Evolutionary conservation across 306 rosid species (phyloP).

Genomic region (Malus domestica): ASM211411v1 NC_041792.1:10471001-10471500

Average conservation of each 20-base stretch:
- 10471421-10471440: too few species aligned
- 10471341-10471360: not conserved
- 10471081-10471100: conserved; percentile 5
- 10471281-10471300: not conserved
- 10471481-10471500: too few species aligned
- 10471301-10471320: not conserved
- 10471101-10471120: conserved; percentile 12
- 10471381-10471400: too few species aligned
- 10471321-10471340: not conserved
- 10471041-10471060: conserved; percentile 2
- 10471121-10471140: not conserved
- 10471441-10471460: too few species aligned
- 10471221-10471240: not conserved
- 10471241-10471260: not conserved
- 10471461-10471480: too few species aligned
- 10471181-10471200: not conserved
- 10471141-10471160: not conserved
- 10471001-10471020: not conserved
- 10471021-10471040: conserved; percentile 1
- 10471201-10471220: not conserved
- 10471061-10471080: conserved; percentile 15
- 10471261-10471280: conserved; percentile 1
- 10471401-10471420: too few species aligned
- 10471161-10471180: not conserved
- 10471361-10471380: too few species aligned